A percentile compares a stretch with the other conserved stretches of the same genome.
phyloP scores from a whole-genome alignment of 1,284 basidiomycete genomes.

The Schizophyllum amplum region DNA sequence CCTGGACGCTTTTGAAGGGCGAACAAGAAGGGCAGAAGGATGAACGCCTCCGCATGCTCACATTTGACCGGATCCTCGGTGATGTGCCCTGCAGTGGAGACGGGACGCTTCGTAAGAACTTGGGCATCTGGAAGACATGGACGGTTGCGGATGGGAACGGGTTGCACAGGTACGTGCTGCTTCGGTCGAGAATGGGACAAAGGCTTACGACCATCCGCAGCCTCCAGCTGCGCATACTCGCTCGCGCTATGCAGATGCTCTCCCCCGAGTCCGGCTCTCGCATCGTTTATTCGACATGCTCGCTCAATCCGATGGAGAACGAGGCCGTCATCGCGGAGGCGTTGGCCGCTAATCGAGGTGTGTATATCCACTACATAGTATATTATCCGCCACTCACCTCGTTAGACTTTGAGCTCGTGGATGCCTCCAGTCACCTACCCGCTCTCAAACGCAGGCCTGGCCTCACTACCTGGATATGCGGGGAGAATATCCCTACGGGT shows the following conservation, averaged over 20 bases:
- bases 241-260: conserved; percentile 88
- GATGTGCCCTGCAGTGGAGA: conserved; percentile 99
- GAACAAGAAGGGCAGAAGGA: conserved; percentile 5
- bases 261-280: conserved; percentile 64
- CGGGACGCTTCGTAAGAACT: conserved; percentile 92
- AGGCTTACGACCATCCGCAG: conserved; percentile 19
- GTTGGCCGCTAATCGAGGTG: conserved; percentile 63
- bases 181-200: conserved; percentile 2
- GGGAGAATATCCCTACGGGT: background rate
- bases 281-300: conserved; percentile 98
- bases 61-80: conserved; percentile 92
- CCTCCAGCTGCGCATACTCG: conserved; percentile 87
- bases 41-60: conserved; percentile 36
- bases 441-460: conserved; percentile 72
- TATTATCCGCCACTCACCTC: background rate
- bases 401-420: conserved; percentile 78
- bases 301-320: conserved; percentile 95
- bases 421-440: conserved; percentile 68
- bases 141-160: conserved; percentile 84
- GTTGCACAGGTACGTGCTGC: conserved; percentile 64
- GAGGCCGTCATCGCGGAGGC: conserved; percentile 93
- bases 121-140: conserved; percentile 95
- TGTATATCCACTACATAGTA: conserved; percentile 12
- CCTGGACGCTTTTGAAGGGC: conserved; percentile 12
- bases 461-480: conserved; percentile 52